These are phyloP conservation scores for Claviceps capensis DNA, from an alignment of 2,329 filamentous ascomycete species.

Conservation along the genomic window DNA sequence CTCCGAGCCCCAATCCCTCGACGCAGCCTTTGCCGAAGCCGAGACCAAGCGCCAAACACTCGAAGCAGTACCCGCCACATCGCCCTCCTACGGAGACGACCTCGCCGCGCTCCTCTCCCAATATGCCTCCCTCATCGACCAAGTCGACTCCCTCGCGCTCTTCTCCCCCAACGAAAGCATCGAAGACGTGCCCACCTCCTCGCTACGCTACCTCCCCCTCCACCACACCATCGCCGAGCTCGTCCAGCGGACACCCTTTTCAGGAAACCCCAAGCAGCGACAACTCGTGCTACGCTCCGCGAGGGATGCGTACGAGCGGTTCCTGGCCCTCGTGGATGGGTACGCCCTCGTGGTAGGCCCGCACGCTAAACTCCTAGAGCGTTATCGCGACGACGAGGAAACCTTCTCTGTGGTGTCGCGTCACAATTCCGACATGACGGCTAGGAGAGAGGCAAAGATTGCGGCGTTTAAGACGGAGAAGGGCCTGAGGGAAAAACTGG, in stretches of 20 bases:
- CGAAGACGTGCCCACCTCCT: slow-evolving; percentile 75
- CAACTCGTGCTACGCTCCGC: slow-evolving; percentile 48
- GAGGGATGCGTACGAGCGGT: slow-evolving; percentile 61
- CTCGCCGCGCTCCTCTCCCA: slow-evolving; percentile 52
- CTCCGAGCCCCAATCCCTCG: slow-evolving; percentile 35
- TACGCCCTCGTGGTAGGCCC: slow-evolving; percentile 57
- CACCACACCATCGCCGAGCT: slow-evolving; percentile 72
- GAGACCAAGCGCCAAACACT: slow-evolving; percentile 41
- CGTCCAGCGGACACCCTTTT: slow-evolving; percentile 49
- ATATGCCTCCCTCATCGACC: slow-evolving; percentile 59
- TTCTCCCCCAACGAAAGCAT: slow-evolving; percentile 85
- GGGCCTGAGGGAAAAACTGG: slow-evolving; percentile 69
- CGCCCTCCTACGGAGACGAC: slow-evolving; percentile 51
- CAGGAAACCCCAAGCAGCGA: slow-evolving; percentile 36
- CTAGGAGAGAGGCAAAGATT: slow-evolving; percentile 73
- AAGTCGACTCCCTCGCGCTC: slow-evolving; percentile 58
- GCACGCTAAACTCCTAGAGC: slow-evolving; percentile 56
- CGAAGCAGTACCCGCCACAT: slow-evolving; percentile 49
- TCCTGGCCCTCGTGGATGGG: slow-evolving; percentile 60
- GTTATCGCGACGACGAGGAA: slow-evolving; percentile 58
- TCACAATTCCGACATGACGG: slow-evolving; percentile 37
- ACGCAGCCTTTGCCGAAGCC: slow-evolving; percentile 34
- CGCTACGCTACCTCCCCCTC: slow-evolving; percentile 73
- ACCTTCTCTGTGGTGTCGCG: slow-evolving; percentile 59
- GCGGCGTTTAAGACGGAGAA: slow-evolving; percentile 75